Evolutionary conservation across 2,329 filamentous ascomycete species (phyloP), one percentile per base, ranked within the genome.

Genomic region (Tothia fuscella): DNA sequence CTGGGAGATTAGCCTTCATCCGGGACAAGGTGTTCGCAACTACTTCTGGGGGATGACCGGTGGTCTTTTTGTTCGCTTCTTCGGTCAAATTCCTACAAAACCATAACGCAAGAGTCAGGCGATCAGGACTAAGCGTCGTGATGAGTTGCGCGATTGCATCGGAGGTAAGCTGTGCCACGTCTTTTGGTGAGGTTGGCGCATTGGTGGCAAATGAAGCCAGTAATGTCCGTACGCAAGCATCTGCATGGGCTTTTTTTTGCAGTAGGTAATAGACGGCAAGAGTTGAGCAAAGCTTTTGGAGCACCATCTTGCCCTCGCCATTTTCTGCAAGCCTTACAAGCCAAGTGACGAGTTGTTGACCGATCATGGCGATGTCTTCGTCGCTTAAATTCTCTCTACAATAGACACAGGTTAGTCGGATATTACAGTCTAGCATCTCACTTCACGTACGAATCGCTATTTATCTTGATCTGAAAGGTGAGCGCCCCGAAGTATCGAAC

Each of bases 401-500:
- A 6, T 19, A 29, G 25, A 19, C 14, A n/a, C n/a, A n/a, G n/a
- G n/a, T n/a, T n/a, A n/a, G n/a, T n/a, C n/a, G n/a, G n/a, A n/a
- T n/a, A n/a, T n/a, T n/a, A n/a, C n/a, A n/a, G n/a, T n/a, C n/a
- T n/a, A n/a, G n/a, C n/a, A n/a, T n/a, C n/a, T n/a, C n/a, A n/a
- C n/a, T n/a, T n/a, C n/a, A n/a, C 67, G 48, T 64, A 82, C 81
- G 79, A 85, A 56, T 91, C 85, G n/a, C 80, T 81, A 57, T 96
- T 95, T 45, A 96, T 75, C 63, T 96, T 98, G 52, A 96, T 78
- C 38, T 86, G 93, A 50, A 95, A 81, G 0, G 89, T 96, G 45
- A 95, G 70, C 22, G 88, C 89, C 12, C 86, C 91, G 56, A 93
- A 94, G 62, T 96, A 96, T 49, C 82, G 81, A 50, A 91, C 76